Base-by-base conservation (phyloP, 2,329 filamentous ascomycete species). In the Endoconidiophora polonica region DNA sequence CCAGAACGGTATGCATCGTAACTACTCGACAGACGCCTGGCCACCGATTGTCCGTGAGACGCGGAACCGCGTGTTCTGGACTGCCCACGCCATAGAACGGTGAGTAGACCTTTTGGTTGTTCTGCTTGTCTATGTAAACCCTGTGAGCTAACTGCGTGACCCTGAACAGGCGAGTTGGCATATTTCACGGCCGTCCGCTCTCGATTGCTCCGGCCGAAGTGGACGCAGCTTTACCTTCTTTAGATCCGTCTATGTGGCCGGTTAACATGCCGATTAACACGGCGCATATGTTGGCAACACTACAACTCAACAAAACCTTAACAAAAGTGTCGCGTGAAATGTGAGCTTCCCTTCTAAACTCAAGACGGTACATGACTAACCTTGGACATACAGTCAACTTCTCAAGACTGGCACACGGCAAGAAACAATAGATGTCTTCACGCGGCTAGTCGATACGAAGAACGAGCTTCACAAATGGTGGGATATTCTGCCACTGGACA, bases 1-100 rank as follows among this genome's bases (percentile, higher is more conserved):
- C 12, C 73, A 76, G 54, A 77, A 77, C 56, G 74, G 74, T 7
- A 75, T 77, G 73, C 74, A 77, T 55, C 64, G 74, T 45, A 69
- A 65, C 49, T 71, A 69, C 52, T 61, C 66, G 1, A 69, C 68
- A 1, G 66, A 68, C 46, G 68, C 65, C 0, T 62, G 74, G 9
- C 68, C 71, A 26, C 61, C 67, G 9, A 63, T 65, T 26, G 67
- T 71, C 53, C 63, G 70, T 12, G 72, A 76, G 61, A 69, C 67
- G 2, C 64, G 73, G 16, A 75, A 74, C 56, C 65, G 73, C 2
- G 69, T 76, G 6, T 76, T 73, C 64, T 76, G 73, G 73, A 74
- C 71, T 3, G 66, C 67, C 0, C 76, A 75, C 55, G 73, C 71
- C 0, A 69, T 73, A 23, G 74, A 77, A 55, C 73, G 71, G 70